Evolutionary conservation across 352 stramenopile species (phyloP), one percentile per base, ranked within the genome.

Genomic region (Phytophthora brassicae): DNA sequence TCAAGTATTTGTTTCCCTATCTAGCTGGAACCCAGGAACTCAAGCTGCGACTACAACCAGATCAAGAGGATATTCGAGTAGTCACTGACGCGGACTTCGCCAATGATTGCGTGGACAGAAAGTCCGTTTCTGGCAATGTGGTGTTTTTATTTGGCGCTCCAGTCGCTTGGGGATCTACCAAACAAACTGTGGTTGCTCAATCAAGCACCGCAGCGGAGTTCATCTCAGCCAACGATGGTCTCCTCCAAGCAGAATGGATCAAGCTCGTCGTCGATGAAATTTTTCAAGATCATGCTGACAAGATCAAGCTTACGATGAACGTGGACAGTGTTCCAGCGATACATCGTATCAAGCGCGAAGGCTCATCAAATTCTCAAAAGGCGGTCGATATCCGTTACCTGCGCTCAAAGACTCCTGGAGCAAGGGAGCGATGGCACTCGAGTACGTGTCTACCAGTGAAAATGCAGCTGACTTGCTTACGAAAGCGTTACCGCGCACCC

Each of bases 161-260:
- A 4, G 17, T 70, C 5, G 24, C 20, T 1, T 75, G 68, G 53
- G 49, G n/a, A 0, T 57, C 29, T 2, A 51, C 12, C 9, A 75
- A 75, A 49, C 68, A 75, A 29, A 57, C 57, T 0, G 36, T 66
- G 0, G 63, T 75, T 1, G 58, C 68, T 0, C 33, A 55, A 20
- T 75, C 63, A 3, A 75, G 51, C 11, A 70, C 55, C 0, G 33
- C 49, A 2, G 35, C 49, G 0, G 49, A 56, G 16, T 56, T 23
- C 33, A 47, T 56, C 6, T 6, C 49, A 1, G 49, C 49, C 2
- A 46, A 56, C 22, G 33, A 46, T 24, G 39, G 28, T 11, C 22
- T 39, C 7, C 11, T n/a, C 1, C 19, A 43, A n/a, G 39, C n/a
- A 4, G n/a, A 41, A 1, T 48, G 12, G 51, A 39, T 59, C 4